phyloP scores from a whole-genome alignment of 441 rosid genomes.

The Brassica hybrid region DNA sequence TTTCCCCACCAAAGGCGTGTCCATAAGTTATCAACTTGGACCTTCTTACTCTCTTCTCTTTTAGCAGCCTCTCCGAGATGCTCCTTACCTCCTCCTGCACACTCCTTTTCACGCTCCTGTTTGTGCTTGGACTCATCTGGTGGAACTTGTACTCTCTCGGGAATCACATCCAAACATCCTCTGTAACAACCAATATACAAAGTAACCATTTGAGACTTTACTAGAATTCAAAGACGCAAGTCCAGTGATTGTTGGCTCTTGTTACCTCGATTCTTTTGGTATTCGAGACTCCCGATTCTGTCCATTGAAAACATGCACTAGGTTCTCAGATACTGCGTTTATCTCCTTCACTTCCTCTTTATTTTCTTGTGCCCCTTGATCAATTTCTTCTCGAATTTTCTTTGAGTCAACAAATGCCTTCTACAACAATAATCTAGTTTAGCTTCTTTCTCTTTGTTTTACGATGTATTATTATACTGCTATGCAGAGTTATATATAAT shows the following conservation, averaged over 20 bases:
- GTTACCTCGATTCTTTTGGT: constrained; percentile 56
- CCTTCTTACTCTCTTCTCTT: constrained; percentile 25
- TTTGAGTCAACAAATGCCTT: constrained; percentile 42
- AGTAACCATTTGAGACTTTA: not conserved
- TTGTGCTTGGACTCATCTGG: constrained; percentile 12
- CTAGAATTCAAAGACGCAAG: constrained; percentile 1
- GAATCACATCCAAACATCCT: constrained; percentile 29
- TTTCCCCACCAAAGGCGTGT: constrained; percentile 41
- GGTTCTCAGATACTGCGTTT: constrained; percentile 26
- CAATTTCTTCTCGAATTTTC: not conserved
- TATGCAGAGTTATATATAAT: not conserved
- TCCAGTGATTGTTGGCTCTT: constrained; percentile 8
- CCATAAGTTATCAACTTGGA: constrained; percentile 36
- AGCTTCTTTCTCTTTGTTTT: constrained; percentile 43
- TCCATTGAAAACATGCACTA: constrained; percentile 39
- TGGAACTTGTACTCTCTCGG: constrained; percentile 21
- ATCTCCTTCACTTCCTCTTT: constrained; percentile 53
- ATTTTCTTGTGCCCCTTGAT: constrained; percentile 43
- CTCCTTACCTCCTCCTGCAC: constrained; percentile 10
- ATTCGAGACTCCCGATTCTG: constrained; percentile 37
- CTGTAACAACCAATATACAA: constrained; percentile 19
- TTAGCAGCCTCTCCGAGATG: not conserved
- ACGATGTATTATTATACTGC: not conserved
- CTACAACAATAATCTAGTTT: constrained; percentile 55
- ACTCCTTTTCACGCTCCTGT: not conserved